These are phyloP conservation scores for Marchantia paleacea DNA, from an alignment of 225 moss, liverwort and hornwort species.

Conservation along the genomic window DNA sequence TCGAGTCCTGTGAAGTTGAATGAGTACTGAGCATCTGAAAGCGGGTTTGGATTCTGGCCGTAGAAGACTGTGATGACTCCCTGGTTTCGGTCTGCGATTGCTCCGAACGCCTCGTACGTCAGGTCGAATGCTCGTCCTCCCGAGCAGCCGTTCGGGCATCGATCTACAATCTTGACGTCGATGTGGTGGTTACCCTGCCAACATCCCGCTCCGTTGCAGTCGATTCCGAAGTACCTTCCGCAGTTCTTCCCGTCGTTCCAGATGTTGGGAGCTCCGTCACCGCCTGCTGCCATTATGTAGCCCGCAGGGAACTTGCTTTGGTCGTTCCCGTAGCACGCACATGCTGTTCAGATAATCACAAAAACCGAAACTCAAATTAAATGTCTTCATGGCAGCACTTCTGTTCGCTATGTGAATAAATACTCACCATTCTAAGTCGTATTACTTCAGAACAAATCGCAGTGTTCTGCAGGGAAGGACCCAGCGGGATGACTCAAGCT, in stretches of 20 bases:
- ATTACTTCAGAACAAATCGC: too few relatives aligned
- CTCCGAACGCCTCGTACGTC: neutral
- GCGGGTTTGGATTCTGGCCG: too few relatives aligned
- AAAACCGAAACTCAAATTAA: neutral
- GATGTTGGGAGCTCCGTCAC: constrained; percentile 8
- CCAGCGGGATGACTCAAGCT: too few relatives aligned
- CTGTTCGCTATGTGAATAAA: too few relatives aligned
- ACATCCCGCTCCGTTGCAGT: neutral
- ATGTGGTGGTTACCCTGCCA: neutral
- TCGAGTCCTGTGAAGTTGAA: too few relatives aligned
- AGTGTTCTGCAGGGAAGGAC: too few relatives aligned
- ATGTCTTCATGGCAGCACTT: neutral
- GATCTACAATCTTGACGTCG: neutral
- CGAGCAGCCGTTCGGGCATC: constrained; percentile 1
- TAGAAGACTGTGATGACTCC: neutral
- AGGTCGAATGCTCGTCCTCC: constrained; percentile 8
- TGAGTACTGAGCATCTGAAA: too few relatives aligned
- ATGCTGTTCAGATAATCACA: neutral
- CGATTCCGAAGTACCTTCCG: neutral
- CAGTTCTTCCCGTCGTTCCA: neutral
- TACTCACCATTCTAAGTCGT: too few relatives aligned
- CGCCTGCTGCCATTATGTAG: neutral
- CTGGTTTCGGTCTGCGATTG: neutral
- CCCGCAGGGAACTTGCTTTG: neutral
- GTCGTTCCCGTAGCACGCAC: neutral